phyloP scores from a whole-genome alignment of 177 flowering plant genomes.

The Tripterygium wilfordii region DNA sequence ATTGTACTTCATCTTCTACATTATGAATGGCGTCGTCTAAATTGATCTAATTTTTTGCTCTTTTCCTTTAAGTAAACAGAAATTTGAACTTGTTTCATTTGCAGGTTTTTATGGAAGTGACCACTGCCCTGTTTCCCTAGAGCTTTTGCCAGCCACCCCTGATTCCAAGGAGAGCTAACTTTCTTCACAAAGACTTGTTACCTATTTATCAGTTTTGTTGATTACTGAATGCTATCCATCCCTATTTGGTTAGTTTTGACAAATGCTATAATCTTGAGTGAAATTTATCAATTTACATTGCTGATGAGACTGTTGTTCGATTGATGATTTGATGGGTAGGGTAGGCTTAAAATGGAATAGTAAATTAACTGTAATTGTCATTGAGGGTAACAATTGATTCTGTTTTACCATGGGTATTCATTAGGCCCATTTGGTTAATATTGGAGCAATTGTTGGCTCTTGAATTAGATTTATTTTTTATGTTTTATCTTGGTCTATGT shows the following conservation, averaged over 20 bases:
- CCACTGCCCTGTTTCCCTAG: slow-evolving; percentile 91
- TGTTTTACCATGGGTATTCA: slow-evolving; percentile 26
- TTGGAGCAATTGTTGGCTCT: slow-evolving; percentile 19
- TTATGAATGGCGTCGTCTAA: not conserved
- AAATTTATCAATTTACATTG: no score
- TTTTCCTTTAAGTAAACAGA: not conserved
- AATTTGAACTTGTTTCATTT: slow-evolving; percentile 5
- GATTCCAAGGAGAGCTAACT: slow-evolving; percentile 13
- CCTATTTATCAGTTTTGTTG: not conserved
- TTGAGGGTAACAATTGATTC: slow-evolving; percentile 18
- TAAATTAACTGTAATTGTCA: slow-evolving; percentile 28
- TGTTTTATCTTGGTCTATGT: no score
- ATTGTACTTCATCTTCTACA: not conserved
- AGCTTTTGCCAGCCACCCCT: slow-evolving; percentile 35
- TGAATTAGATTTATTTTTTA: not conserved
- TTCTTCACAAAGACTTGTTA: slow-evolving; percentile 4
- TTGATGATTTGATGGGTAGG: no score
- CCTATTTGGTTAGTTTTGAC: no score
- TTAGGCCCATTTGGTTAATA: slow-evolving; percentile 28
- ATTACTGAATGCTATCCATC: no score
- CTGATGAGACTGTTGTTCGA: no score
- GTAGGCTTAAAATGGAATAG: no score
- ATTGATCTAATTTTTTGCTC: not conserved
- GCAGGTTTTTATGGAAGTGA: slow-evolving; percentile 95
- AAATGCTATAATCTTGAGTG: no score